phyloP scores from a whole-genome alignment of 352 stramenopile genomes.

The Phytophthora europaea region DNA sequence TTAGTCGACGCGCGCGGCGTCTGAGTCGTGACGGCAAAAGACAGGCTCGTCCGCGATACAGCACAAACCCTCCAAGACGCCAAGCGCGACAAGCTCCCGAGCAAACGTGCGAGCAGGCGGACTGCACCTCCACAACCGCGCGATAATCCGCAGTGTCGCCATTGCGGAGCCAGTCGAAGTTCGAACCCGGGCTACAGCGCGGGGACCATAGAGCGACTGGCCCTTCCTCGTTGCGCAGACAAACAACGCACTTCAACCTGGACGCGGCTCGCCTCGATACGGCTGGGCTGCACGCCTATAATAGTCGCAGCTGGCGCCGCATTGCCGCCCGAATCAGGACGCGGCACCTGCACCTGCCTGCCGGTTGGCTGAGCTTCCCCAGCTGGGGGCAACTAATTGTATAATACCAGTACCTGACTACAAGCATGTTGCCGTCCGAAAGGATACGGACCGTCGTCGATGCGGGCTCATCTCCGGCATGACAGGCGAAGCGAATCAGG shows the following conservation, averaged over 20 bases:
- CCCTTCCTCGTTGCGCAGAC: background rate
- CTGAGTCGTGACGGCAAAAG: background rate
- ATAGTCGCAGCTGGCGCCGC: background rate
- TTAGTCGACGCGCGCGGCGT: background rate
- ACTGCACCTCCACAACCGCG: background rate
- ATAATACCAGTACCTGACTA: background rate
- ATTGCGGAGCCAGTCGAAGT: background rate
- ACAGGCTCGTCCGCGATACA: background rate
- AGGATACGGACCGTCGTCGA: slow-evolving; percentile 19
- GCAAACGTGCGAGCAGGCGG: background rate
- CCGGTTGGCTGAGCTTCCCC: background rate
- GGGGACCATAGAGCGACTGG: background rate
- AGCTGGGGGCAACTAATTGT: background rate
- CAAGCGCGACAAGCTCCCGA: background rate
- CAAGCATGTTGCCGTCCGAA: slow-evolving; percentile 2
- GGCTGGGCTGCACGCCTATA: background rate
- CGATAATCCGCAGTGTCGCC: background rate
- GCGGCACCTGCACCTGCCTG: background rate
- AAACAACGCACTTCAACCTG: background rate
- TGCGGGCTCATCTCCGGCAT: slow-evolving; percentile 5
- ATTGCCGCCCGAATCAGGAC: background rate
- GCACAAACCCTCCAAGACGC: background rate
- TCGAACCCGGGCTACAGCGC: background rate
- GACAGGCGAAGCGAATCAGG: slow-evolving; percentile 5
- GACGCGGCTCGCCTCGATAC: background rate